Conservation (phyloP, 1,284 basidiomycete species). For the Sphaerobolus stellatus region DNA sequence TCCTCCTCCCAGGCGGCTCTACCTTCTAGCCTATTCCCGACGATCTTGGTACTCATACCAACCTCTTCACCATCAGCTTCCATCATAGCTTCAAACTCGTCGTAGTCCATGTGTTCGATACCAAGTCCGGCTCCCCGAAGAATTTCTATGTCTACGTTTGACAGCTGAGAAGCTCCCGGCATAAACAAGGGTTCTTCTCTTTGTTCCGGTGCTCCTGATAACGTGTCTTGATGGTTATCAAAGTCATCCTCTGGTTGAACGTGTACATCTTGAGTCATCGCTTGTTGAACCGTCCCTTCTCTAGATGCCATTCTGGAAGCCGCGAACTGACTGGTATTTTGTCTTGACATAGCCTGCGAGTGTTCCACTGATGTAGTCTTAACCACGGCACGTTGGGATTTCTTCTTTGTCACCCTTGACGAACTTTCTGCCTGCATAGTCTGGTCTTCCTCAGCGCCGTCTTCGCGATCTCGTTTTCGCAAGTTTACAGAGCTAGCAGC, state of each 20-base stretch:
- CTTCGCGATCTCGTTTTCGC: background rate
- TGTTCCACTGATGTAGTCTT: background rate
- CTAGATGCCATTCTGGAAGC: too few species aligned
- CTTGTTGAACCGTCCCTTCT: too few species aligned
- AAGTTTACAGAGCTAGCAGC: slow-evolving; percentile 1
- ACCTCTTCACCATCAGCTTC: slow-evolving; percentile 68
- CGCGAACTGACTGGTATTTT: background rate
- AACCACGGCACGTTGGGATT: background rate
- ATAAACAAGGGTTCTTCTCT: slow-evolving; percentile 59
- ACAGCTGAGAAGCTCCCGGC: slow-evolving; percentile 50
- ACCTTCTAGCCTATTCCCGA: too few species aligned
- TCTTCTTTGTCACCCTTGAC: background rate
- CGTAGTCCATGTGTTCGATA: slow-evolving; percentile 60
- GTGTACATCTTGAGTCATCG: too few species aligned
- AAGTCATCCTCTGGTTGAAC: background rate
- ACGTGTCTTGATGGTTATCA: background rate
- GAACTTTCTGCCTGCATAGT: background rate
- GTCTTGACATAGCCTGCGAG: background rate
- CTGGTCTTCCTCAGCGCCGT: background rate
- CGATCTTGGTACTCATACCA: slow-evolving; percentile 55
- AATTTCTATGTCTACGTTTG: slow-evolving; percentile 48
- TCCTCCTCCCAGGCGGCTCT: background rate
- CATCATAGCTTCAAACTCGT: slow-evolving; percentile 61
- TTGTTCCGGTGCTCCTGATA: background rate
- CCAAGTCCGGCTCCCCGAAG: slow-evolving; percentile 60